phyloP scores from a whole-genome alignment of 1,284 basidiomycete genomes.

The Malassezia obtusa region DNA sequence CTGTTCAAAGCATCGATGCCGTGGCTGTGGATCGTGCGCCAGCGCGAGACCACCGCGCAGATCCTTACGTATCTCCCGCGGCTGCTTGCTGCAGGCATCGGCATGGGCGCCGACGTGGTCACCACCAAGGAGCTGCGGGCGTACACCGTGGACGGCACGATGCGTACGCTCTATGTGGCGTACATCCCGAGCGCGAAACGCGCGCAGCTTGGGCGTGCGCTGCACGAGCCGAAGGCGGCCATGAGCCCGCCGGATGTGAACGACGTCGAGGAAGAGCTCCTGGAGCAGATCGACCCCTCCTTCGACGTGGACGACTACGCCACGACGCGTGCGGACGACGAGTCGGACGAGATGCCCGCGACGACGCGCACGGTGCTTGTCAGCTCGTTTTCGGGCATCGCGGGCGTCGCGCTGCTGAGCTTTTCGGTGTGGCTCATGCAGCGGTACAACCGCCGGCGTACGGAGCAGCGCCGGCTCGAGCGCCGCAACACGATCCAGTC shows the following conservation, averaged over 20 bases:
- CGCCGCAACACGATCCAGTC: conserved; percentile 22
- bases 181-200: conserved; percentile 22
- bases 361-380: conserved; percentile 31
- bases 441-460: neutral
- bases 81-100: conserved; percentile 24
- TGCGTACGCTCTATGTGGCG: conserved; percentile 34
- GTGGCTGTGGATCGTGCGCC: conserved; percentile 36
- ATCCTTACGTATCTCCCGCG: conserved; percentile 43
- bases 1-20: conserved; percentile 33
- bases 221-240: conserved; percentile 11
- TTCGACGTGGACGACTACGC: conserved; percentile 24
- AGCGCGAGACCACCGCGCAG: conserved; percentile 40
- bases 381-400: conserved; percentile 30
- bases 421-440: conserved; percentile 21
- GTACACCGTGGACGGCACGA: neutral
- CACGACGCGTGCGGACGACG: conserved; percentile 6
- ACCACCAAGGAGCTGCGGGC: neutral
- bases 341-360: neutral
- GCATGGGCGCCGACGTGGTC: neutral
- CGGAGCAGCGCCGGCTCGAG: neutral
- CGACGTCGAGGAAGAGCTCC: conserved; percentile 29
- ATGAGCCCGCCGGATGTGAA: conserved; percentile 24
- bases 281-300: conserved; percentile 30
- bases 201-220: neutral
- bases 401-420: conserved; percentile 21